A percentile compares a stretch with the other conserved stretches of the same genome.
Conservation (phyloP, 2,329 filamentous ascomycete species). For the Aspergillus versicolor region DNA sequence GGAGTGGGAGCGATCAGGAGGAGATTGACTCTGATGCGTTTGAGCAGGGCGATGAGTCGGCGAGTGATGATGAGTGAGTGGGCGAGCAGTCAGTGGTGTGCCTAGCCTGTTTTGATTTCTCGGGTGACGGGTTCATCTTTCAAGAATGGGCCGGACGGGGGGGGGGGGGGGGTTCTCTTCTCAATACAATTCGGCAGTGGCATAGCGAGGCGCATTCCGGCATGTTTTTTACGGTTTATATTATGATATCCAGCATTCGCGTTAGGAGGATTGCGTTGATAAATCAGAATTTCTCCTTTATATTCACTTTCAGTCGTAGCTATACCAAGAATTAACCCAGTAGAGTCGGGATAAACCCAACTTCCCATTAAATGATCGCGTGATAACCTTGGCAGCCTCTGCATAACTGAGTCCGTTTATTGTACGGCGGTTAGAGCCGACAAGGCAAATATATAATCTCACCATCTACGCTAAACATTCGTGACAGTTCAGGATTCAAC, state of each 20-base stretch:
- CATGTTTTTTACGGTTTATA: conserved; percentile 5
- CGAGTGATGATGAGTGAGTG: conserved; percentile 55
- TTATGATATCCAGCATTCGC: conserved; percentile 11
- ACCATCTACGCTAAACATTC: no score
- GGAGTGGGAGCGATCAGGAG: conserved; percentile 58
- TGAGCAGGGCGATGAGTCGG: conserved; percentile 47
- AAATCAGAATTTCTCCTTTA: neutral
- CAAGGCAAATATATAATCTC: no score
- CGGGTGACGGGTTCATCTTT: neutral
- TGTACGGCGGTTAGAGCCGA: no score
- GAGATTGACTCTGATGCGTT: conserved; percentile 53
- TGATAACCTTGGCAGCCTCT: no score
- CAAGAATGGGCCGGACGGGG: neutral
- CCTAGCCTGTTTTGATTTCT: no score
- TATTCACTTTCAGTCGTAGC: neutral
- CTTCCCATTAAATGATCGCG: no score
- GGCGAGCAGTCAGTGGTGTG: no score
- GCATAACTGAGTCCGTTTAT: no score
- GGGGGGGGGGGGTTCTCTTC: neutral
- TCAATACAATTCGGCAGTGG: neutral
- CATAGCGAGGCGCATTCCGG: conserved; percentile 17
- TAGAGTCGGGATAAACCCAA: neutral
- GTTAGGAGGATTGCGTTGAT: neutral
- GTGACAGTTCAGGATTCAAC: no score
- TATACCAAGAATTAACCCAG: neutral